Evolutionary conservation across 169 alveolate genomes (phyloP).

Genomic region (Cryptosporidium parvum): DNA sequence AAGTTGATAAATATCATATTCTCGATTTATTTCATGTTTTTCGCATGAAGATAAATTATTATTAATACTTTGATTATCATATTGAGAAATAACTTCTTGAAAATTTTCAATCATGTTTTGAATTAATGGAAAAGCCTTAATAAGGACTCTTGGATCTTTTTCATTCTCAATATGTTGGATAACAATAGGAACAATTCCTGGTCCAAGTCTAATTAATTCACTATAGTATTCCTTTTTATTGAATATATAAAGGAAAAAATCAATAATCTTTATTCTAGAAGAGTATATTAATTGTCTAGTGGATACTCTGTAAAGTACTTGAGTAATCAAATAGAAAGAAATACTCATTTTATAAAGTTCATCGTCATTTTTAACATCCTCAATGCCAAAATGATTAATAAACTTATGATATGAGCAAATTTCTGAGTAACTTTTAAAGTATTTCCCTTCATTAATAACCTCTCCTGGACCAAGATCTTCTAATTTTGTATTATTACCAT

Average conservation of each 20-base stretch:
- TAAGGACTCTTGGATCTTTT: constrained; percentile 66
- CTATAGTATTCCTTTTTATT: background rate
- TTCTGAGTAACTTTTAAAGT: constrained; percentile 22
- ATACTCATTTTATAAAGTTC: constrained; percentile 50
- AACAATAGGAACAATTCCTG: constrained; percentile 58
- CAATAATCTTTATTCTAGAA: constrained; percentile 54
- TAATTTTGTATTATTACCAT: background rate
- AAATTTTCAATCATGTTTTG: constrained; percentile 14
- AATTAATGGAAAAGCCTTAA: constrained; percentile 52
- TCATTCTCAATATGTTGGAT: constrained; percentile 65
- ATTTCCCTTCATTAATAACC: background rate
- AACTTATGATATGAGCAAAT: constrained; percentile 63
- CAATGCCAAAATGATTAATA: constrained; percentile 2
- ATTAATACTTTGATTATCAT: constrained; percentile 6
- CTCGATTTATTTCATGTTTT: background rate
- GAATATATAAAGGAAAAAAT: constrained; percentile 13
- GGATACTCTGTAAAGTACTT: constrained; percentile 33
- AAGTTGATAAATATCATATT: constrained; percentile 29
- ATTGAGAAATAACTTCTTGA: constrained; percentile 8
- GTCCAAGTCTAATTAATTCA: constrained; percentile 44
- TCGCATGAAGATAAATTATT: background rate
- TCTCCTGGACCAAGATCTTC: constrained; percentile 24
- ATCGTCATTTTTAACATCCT: constrained; percentile 31
- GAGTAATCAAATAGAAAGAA: constrained; percentile 48
- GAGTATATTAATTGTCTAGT: constrained; percentile 57